Percentiles rank a stretch among this genome's conserved stretches.
phyloP scores from a whole-genome alignment of 164 flowering plant species.

The Nymphaea thermarum region DNA sequence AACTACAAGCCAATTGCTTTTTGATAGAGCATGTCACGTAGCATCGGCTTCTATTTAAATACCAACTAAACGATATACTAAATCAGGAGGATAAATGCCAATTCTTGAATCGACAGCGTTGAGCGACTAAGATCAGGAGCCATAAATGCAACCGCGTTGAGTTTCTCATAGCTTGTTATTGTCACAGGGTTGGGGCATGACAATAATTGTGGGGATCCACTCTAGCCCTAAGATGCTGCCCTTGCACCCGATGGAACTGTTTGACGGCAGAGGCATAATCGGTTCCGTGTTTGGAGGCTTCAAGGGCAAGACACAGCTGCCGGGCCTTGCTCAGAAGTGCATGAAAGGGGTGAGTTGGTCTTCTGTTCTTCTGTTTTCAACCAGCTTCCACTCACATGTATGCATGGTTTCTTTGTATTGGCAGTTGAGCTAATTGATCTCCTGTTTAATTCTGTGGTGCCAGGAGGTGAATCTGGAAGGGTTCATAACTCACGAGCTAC shows the following conservation, averaged over 20 bases:
- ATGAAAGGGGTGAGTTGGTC: constrained; percentile 33
- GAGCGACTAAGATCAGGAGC: too few species aligned
- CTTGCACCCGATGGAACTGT: constrained; percentile 79
- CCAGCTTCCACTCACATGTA: neutral
- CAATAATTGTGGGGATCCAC: constrained; percentile 57
- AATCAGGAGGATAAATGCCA: too few species aligned
- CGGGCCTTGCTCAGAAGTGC: constrained; percentile 41
- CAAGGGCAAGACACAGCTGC: constrained; percentile 61
- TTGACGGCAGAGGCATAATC: constrained; percentile 38
- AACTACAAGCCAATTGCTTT: too few species aligned
- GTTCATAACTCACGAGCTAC: constrained; percentile 66
- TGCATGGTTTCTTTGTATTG: too few species aligned
- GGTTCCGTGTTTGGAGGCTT: constrained; percentile 60
- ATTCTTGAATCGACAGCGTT: too few species aligned
- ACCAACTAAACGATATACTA: too few species aligned
- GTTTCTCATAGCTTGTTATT: neutral
- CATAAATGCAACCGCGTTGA: too few species aligned
- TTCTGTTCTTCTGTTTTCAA: neutral
- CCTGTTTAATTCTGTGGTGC: neutral
- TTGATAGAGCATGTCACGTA: too few species aligned
- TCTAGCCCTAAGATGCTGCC: constrained; percentile 50
- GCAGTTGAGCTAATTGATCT: neutral
- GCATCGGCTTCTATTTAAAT: too few species aligned
- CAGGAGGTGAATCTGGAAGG: constrained; percentile 60
- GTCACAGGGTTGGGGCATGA: constrained; percentile 65